Percentiles rank a stretch among this genome's conserved stretches.
Conservation (phyloP, 208 protist species). For the Trypanosoma conorhini region DNA sequence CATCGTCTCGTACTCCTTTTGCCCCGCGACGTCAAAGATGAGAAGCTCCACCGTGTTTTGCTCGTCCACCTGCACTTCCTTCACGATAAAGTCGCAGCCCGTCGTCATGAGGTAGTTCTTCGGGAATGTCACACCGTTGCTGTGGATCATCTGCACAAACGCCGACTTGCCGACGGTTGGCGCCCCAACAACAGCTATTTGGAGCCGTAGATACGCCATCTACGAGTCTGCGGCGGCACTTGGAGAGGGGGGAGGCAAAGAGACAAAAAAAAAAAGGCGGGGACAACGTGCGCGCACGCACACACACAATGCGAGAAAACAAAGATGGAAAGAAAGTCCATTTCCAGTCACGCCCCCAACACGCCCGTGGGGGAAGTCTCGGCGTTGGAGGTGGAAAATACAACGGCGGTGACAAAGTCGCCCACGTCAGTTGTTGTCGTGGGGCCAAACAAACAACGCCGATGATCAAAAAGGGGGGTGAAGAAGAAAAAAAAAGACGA, state of each 20-base stretch:
- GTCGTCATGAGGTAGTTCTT: constrained; percentile 94
- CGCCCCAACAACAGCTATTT: constrained; percentile 86
- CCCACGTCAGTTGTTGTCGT: not conserved
- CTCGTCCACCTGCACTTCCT: constrained; percentile 81
- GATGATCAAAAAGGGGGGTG: not conserved
- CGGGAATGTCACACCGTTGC: constrained; percentile 83
- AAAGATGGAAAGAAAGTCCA: constrained; percentile 4
- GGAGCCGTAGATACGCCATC: constrained; percentile 88
- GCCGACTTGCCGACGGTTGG: constrained; percentile 90
- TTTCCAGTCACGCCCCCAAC: no score
- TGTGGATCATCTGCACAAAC: constrained; percentile 92
- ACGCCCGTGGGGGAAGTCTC: no score
- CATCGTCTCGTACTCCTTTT: constrained; percentile 85
- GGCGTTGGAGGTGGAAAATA: not conserved
- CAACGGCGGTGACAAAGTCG: not conserved
- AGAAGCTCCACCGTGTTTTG: constrained; percentile 86
- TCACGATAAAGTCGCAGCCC: constrained; percentile 91
- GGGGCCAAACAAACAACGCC: not conserved
- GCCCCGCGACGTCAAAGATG: constrained; percentile 85
- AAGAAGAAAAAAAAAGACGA: not conserved
- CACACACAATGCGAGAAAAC: constrained; percentile 13
- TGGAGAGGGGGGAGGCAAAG: constrained; percentile 2
- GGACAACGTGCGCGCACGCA: not conserved
- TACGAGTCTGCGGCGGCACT: constrained; percentile 6
- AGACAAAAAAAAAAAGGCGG: not conserved